Percentiles rank a stretch among this genome's conserved stretches.
phyloP scores from a whole-genome alignment of 148 eudicot species.

The Cornus controversa region DNA sequence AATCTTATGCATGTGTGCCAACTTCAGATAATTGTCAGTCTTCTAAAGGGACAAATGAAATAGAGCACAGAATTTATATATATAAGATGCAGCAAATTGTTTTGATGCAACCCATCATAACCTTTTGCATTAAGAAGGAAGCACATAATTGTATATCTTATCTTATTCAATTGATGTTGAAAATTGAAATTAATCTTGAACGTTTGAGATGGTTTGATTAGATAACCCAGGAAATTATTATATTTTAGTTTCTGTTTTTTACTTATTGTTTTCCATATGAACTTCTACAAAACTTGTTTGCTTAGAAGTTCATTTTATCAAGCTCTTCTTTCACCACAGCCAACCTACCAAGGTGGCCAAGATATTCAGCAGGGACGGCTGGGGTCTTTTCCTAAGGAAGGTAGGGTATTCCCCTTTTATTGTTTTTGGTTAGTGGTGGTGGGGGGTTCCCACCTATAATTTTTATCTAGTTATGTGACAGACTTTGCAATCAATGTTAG shows the following conservation, averaged over 20 bases:
- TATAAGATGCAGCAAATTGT: no score
- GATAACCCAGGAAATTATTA: background rate
- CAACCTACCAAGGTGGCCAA: background rate
- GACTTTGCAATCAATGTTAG: no score
- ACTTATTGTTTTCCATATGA: background rate
- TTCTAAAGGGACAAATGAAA: background rate
- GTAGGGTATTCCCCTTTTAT: no score
- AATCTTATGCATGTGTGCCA: background rate
- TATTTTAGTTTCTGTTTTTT: background rate
- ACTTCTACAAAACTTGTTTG: background rate
- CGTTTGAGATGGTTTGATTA: background rate
- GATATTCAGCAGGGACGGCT: background rate
- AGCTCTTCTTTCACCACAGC: background rate
- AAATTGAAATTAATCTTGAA: background rate
- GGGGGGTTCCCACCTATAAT: no score
- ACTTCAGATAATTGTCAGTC: background rate
- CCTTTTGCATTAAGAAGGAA: background rate
- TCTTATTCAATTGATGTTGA: background rate
- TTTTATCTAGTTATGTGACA: no score
- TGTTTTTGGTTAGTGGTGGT: no score
- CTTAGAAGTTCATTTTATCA: background rate
- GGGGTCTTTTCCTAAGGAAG: no score
- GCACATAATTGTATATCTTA: background rate
- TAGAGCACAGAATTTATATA: background rate
- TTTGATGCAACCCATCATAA: background rate